Base-by-base conservation (phyloP, 2,329 filamentous ascomycete species). In the Cercospora citrullina region DNA sequence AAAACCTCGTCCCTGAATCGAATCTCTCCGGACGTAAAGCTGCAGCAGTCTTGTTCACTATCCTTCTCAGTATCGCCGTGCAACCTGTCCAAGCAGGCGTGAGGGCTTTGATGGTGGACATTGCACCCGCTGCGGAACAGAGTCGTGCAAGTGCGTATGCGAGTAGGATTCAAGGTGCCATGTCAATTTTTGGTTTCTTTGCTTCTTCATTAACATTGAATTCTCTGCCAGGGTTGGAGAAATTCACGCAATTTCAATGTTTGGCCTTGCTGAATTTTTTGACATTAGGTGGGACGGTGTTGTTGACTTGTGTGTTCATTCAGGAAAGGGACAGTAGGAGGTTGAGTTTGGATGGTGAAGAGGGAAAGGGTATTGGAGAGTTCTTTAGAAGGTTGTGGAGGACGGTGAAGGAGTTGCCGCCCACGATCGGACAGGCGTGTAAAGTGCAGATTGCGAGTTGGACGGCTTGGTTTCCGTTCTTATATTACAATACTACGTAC, bases 381-480 rank as follows among this genome's bases (percentile, higher is more conserved):
- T 67, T 72, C 5, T 64, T 74, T 12, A n/a, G 30, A 1, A 60
- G 66, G 26, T 62, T 72, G 21, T 71, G 60, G 33, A 14, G 48
- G 10, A 72, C 69, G 9, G 55, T 71, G 42, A 39, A 58, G 14
- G 51, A 63, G 5, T 21, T 72, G 18, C 65, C 63, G 16, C 64
- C 31, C 23, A 72, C 55, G 45, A 66, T 72, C n/a, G 57, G 58
- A 21, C 63, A 64, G 45, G 66, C 71, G 8, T 72, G 71, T 48
- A 55, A 65, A 39, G 66, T 67, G 21, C 71, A 72, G 26, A 64
- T 71, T 14, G 63, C 60, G 6, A 64, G 57, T 28, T 72, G 71
- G 71, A 64, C 67, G 63, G 71, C 69, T 9, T 72, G 71, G 71
- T 72, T 72, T 68, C 69, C 71, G 26, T 67, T 72, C n/a, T 48